Base-by-base conservation (phyloP, 768 basidiomycete genomes). In the Boletus patriciae region DNA sequence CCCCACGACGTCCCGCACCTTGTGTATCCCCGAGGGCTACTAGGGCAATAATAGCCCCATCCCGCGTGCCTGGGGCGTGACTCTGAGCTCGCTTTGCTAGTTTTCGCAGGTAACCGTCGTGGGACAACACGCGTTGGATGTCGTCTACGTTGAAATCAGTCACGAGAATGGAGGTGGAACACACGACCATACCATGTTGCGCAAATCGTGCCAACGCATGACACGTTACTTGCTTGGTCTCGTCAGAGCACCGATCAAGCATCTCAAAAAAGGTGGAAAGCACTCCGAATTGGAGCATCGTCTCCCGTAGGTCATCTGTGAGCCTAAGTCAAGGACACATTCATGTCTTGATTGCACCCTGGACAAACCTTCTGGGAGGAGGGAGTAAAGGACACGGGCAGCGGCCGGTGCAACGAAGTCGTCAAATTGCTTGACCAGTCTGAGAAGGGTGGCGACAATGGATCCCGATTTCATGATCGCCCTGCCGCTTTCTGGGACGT, bases 351-450 rank as follows among this genome's bases (percentile, higher is more conserved):
- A 23, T 34, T 4, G 8, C 7, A 27, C 36, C 31, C 3, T 31
- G 41, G 16, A 54, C 50, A 18, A 31, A 70, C 70, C 51, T n/a
- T 72, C 64, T 27, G 43, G 51, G 18, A 64, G 65, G 21, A 70
- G 57, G 18, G 60, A 57, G 19, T 69, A 67, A 23, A 70, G 55
- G 2, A 66, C 63, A 18, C 61, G 66, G 3, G 54, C 61, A 12
- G 71, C 70, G 16, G 65, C 65, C 1, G 69, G 69, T 19, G 70
- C 59, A 8, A 71, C 70, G 34, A 67, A 69, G 43, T 72, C 67
- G 36, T 73, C 71, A 27, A 36, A 59, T n/a, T 55, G 52, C 29
- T 54, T 55, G 40, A 62, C 47, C 12, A 71, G 44, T 34, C 49
- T 67, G 46, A 69, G 46, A 38, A 71, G 60, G 0, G 60, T 61